Evolutionary conservation across 2,329 filamentous ascomycete species (phyloP).

Genomic region (Fusarium fracticaudum): DNA sequence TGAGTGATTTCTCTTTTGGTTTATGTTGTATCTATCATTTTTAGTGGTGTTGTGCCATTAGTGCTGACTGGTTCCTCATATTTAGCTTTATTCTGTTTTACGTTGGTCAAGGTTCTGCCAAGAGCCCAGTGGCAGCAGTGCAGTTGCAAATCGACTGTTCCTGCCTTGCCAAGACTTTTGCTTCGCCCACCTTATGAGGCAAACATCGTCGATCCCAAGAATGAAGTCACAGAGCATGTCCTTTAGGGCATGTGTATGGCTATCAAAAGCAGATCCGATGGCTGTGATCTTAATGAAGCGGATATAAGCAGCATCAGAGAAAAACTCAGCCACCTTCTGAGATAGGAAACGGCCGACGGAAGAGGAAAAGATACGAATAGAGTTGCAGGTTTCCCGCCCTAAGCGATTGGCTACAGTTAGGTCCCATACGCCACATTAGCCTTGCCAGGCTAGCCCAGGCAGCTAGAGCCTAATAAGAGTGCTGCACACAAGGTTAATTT

Average conservation of each 20-base stretch:
- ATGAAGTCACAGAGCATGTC: conserved; percentile 8
- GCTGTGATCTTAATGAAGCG: background rate
- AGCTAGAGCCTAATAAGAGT: background rate
- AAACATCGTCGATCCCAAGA: background rate
- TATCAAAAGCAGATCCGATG: background rate
- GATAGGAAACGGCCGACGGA: background rate
- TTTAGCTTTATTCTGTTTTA: background rate
- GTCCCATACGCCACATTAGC: background rate
- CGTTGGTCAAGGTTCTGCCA: background rate
- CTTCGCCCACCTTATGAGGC: background rate
- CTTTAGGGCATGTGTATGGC: background rate
- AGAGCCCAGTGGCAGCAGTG: background rate
- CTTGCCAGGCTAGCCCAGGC: background rate
- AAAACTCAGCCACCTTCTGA: background rate
- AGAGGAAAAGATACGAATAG: background rate
- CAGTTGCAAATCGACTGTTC: background rate
- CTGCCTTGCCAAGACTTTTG: background rate
- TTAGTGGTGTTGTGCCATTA: background rate
- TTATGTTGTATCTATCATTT: rapidly evolving
- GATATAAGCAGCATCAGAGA: background rate
- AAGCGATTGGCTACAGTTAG: background rate
- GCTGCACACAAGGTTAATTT: conserved; percentile 4
- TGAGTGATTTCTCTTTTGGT: background rate
- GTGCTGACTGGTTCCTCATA: background rate
- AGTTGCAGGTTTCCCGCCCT: background rate